Percentiles rank a stretch among this genome's conserved stretches.
Conservation (phyloP, 1,284 basidiomycete genomes). For the Pseudozyma tsukubaensis region DNA sequence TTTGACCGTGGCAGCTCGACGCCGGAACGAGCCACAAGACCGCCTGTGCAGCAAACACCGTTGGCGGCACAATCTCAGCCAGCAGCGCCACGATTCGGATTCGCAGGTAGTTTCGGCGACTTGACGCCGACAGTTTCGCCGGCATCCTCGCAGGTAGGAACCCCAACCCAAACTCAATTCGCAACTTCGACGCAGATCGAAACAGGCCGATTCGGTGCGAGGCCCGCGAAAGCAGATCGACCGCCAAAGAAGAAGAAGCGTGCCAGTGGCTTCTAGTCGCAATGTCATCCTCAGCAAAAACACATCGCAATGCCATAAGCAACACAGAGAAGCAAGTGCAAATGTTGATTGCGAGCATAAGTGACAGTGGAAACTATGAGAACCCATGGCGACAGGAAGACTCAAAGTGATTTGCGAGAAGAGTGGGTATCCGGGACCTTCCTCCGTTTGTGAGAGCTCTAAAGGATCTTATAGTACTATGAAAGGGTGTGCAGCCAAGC, state of each 20-base stretch:
- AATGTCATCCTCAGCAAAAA: neutral
- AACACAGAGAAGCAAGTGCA: neutral
- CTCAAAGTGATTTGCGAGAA: neutral
- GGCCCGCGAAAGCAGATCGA: conserved; percentile 12
- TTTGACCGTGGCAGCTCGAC: conserved; percentile 1
- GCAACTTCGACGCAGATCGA: conserved; percentile 39
- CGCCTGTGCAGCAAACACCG: neutral
- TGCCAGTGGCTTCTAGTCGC: conserved; percentile 34
- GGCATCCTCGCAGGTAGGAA: conserved; percentile 21
- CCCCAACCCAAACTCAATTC: conserved; percentile 13
- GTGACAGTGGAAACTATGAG: no score
- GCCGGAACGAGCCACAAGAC: neutral
- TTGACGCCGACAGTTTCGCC: conserved; percentile 30
- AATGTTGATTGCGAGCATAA: no score
- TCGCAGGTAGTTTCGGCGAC: conserved; percentile 29
- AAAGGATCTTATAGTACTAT: neutral
- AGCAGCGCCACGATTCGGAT: conserved; percentile 15
- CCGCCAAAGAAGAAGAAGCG: conserved; percentile 42
- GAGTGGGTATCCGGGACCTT: neutral
- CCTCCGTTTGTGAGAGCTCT: neutral
- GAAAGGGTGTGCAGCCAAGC: no score
- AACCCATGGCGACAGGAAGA: no score
- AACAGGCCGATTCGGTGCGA: conserved; percentile 37
- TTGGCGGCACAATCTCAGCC: conserved; percentile 24
- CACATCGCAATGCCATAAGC: neutral